These are phyloP conservation scores for Neocucurbitaria cava DNA, from an alignment of 2,329 filamentous ascomycete genomes.

Conservation along the genomic window DNA sequence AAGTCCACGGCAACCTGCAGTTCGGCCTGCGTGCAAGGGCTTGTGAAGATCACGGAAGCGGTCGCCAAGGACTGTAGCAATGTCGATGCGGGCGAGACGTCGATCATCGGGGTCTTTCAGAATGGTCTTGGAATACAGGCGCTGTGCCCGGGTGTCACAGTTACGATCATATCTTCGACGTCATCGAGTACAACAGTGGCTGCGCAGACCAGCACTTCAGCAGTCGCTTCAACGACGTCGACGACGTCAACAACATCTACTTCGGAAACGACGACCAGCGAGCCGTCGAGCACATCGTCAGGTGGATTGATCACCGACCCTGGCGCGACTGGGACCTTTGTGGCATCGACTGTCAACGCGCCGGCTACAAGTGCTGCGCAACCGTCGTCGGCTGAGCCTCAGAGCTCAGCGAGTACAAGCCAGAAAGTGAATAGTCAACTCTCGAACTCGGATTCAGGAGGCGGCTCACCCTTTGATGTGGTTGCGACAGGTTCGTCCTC, in stretches of 20 bases:
- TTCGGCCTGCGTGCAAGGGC: slow-evolving; percentile 49
- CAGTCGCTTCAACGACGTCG: slow-evolving; percentile 9
- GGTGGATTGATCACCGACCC: slow-evolving; percentile 19
- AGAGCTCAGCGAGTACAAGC: slow-evolving; percentile 14
- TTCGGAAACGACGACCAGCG: slow-evolving; percentile 6
- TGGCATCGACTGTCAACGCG: slow-evolving; percentile 7
- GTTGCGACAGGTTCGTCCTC: slow-evolving; percentile 28
- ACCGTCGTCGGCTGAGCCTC: neutral
- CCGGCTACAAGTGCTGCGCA: slow-evolving; percentile 13
- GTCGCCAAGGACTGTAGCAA: slow-evolving; percentile 45
- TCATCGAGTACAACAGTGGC: slow-evolving; percentile 12
- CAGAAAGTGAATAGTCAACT: slow-evolving; percentile 39
- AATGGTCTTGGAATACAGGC: slow-evolving; percentile 46
- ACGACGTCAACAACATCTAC: slow-evolving; percentile 11
- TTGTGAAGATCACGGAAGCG: slow-evolving; percentile 42
- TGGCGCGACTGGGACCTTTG: slow-evolving; percentile 16
- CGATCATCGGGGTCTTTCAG: slow-evolving; percentile 54
- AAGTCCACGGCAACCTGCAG: slow-evolving; percentile 38
- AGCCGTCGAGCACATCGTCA: slow-evolving; percentile 14
- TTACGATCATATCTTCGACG: slow-evolving; percentile 24
- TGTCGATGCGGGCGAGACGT: slow-evolving; percentile 46
- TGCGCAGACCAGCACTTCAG: slow-evolving; percentile 17
- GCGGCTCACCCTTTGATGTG: slow-evolving; percentile 56
- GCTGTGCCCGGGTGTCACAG: slow-evolving; percentile 48
- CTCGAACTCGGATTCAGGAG: slow-evolving; percentile 47